Conservation (phyloP, 108 stramenopile genomes). For the Phaeodactylum tricornutum region DNA sequence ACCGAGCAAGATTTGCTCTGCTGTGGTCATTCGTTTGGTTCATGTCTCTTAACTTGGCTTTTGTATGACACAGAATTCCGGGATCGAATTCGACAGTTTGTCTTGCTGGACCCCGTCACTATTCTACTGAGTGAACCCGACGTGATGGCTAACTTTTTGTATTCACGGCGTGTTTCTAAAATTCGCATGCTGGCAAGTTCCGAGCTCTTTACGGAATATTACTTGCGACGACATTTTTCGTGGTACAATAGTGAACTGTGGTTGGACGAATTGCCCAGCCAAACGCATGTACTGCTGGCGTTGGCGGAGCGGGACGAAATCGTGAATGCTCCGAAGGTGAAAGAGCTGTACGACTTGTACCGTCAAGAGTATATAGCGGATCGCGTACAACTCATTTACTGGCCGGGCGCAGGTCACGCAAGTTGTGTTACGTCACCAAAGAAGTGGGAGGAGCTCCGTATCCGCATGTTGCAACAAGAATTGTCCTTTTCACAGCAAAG, state of each 20-base stretch:
- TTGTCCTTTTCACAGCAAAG: too few relatives aligned
- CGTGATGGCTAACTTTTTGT: slow-evolving; percentile 77
- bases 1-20: slow-evolving; percentile 21
- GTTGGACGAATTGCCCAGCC: slow-evolving; percentile 58
- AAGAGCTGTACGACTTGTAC: slow-evolving; percentile 2
- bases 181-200: slow-evolving; percentile 49
- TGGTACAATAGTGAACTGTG: slow-evolving; percentile 87
- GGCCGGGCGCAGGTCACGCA: slow-evolving; percentile 16
- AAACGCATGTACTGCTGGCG: slow-evolving; percentile 43
- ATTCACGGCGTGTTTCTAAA: slow-evolving; percentile 23
- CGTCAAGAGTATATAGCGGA: neutral
- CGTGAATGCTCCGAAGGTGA: slow-evolving; percentile 46
- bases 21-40: slow-evolving; percentile 84
- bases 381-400: slow-evolving; percentile 5
- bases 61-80: slow-evolving; percentile 15
- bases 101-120: slow-evolving; percentile 79
- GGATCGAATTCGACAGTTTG: slow-evolving; percentile 28
- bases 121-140: slow-evolving; percentile 74
- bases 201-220: slow-evolving; percentile 73
- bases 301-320: slow-evolving; percentile 71
- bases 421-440: slow-evolving; percentile 10
- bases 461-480: slow-evolving; percentile 12
- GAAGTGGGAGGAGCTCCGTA: slow-evolving; percentile 16
- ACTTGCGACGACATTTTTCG: slow-evolving; percentile 74
- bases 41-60: slow-evolving; percentile 69